Evolutionary conservation across 2,329 filamentous ascomycete genomes (phyloP), one percentile per base, ranked within the genome.

Genomic region (Verticillium longisporum): DNA sequence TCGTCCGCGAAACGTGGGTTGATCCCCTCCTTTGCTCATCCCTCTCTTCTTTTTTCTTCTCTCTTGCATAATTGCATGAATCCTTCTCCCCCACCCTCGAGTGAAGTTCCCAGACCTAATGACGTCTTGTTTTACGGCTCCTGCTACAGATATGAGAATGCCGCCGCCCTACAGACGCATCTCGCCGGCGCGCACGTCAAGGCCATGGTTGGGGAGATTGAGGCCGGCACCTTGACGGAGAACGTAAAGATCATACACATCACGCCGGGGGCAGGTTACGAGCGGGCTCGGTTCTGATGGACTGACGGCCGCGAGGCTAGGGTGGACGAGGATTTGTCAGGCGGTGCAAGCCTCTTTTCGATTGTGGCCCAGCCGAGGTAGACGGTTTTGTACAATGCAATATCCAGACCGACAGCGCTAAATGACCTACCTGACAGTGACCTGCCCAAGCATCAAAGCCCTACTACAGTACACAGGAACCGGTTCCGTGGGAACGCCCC

Each of bases 1-100:
- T 71, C 34, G 59, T 67, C 50, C 61, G 68, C 13, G 69, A 70
- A 61, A 67, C 65, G 70, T 70, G 63, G 62, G 59, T 64, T 53
- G 31, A 31, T 14, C 18, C 53, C 18, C 53, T 26, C 13, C 31
- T 21, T 32, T 26, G n/a, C 7, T n/a, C 4, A 14, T 26, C 6
- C 11, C 18, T n/a, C 37, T 10, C 6, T 14, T 13, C 31, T 61
- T 11, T 32, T 31, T 7, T 33, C 21, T n/a, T 38, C 13, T 4
- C 11, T 7, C 37, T 59, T 45, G 60, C 58, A 37, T 56, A 26
- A 26, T 2, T 26, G 26, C 26, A 26, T 26, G 26, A 26, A 2
- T 4, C 26, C 41, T 50, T 21, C 56, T 58, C 14, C 31, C 13
- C 13, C 34, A 1, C 5, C 34, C 13, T 36, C 34, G 34, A 2